Percentiles rank a stretch among this genome's conserved stretches.
phyloP scores from a whole-genome alignment of 2,329 filamentous ascomycete species.

The Trichoderma arundinaceum region DNA sequence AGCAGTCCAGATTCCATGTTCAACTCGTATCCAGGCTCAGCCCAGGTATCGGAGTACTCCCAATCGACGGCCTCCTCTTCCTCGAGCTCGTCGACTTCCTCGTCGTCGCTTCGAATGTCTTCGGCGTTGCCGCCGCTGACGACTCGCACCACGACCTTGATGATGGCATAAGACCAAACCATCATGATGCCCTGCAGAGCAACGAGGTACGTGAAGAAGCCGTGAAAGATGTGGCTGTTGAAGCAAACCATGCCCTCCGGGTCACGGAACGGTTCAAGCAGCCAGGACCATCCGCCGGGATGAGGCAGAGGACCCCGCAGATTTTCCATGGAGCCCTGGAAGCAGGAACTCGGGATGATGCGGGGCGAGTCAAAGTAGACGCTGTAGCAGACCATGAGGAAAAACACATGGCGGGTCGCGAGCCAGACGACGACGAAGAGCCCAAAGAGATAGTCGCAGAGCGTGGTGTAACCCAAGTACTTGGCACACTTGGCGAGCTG shows the following conservation, averaged over 20 bases:
- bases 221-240: constrained; percentile 74
- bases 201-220: constrained; percentile 77
- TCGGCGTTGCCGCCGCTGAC: constrained; percentile 78
- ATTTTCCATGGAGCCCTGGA: constrained; percentile 61
- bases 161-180: constrained; percentile 89
- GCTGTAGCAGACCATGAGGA: constrained; percentile 80
- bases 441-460: constrained; percentile 84
- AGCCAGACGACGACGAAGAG: constrained; percentile 89
- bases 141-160: constrained; percentile 79
- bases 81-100: constrained; percentile 61
- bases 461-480: constrained; percentile 75
- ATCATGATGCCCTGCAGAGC: constrained; percentile 80
- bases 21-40: constrained; percentile 47
- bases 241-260: constrained; percentile 79
- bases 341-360: constrained; percentile 73
- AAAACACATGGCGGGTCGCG: constrained; percentile 79
- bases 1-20: constrained; percentile 49
- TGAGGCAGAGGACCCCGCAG: constrained; percentile 59
- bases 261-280: constrained; percentile 75
- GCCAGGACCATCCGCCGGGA: constrained; percentile 61
- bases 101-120: constrained; percentile 86
- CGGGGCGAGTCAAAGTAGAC: constrained; percentile 70
- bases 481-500: constrained; percentile 92
- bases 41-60: constrained; percentile 34
- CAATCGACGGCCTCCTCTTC: constrained; percentile 49